Base-by-base conservation (phyloP, 257 asterid genomes). In the Henckelia pumila region DNA sequence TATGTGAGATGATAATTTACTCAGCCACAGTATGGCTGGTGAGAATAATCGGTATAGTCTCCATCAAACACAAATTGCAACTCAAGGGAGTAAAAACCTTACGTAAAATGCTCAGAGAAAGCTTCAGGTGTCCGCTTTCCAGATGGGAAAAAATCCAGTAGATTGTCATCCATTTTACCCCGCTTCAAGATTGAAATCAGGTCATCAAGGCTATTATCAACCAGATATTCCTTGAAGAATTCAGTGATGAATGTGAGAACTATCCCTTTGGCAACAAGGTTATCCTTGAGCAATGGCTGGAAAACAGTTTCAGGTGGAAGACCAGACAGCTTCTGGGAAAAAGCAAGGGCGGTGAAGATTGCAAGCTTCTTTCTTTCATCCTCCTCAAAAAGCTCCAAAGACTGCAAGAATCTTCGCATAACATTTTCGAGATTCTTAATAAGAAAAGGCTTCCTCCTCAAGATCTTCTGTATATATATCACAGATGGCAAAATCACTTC, bases 381-480 rank as follows among this genome's bases (percentile, higher is more conserved):
- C 71, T 90, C 95, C 74, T 90, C 95, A 21, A 94, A 94, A 64
- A 94, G 95, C 70, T 94, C 99, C 91, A 94, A 78, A 0, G 96
- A 90, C 73, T 94, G 99, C 72, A 94, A 74, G 83, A 90, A 84
- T 70, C 87, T 84, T 80, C 83, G 95, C 97, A 88, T 94, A 76
- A 88, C 99, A 94, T 90, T 94, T 88, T 94, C 99, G 76, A 94
- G 99, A 75, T 83, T 94, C 84, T 93, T 94, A 74, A 94, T 94
- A 62, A 94, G 96, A 71, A 94, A 94, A 37, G 99, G 97, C 71
- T 74, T 84, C 71, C 99, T 86, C 79, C 97, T 80, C 77, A 94
- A 75, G 57, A 94, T 77, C 88, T 94, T 94, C 84, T 94, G 99
- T 63, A 90, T 75, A 40, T 88, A 94, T 55, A 94, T 83, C 67